phyloP scores from a whole-genome alignment of 2,329 filamentous ascomycete species.

The Magnaporthiopsis poae region DNA sequence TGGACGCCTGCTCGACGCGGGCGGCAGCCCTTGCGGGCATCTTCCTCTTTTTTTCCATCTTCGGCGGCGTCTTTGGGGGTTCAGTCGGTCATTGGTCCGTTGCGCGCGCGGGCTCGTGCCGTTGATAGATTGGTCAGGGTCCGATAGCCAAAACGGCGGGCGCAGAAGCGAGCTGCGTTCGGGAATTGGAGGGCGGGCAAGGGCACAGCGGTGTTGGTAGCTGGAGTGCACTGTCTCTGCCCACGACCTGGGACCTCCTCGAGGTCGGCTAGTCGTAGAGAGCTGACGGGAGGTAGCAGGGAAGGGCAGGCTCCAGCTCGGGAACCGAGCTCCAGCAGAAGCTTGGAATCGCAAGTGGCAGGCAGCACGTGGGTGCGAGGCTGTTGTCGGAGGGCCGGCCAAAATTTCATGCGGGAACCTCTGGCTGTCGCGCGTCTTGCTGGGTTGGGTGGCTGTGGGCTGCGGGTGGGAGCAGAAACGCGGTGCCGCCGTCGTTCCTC shows the following conservation, averaged over 20 bases:
- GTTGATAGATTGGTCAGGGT: not conserved
- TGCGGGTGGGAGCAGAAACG: not conserved
- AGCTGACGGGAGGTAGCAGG: too few species aligned
- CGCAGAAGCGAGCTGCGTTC: not conserved
- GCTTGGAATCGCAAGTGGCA: not conserved
- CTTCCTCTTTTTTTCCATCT: conserved; percentile 58
- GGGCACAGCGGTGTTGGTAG: too few species aligned
- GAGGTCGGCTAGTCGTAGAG: too few species aligned
- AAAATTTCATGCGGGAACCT: not conserved
- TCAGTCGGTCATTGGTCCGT: conserved; percentile 13
- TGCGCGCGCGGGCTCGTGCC: not conserved
- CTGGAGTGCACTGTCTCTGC: too few species aligned
- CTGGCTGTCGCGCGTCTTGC: not conserved
- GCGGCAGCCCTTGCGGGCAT: conserved; percentile 53
- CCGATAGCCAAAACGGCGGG: not conserved
- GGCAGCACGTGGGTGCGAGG: not conserved
- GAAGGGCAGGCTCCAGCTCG: too few species aligned
- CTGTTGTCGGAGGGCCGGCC: not conserved
- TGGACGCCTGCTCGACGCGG: conserved; percentile 48
- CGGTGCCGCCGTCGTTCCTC: too few species aligned
- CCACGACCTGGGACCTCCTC: too few species aligned
- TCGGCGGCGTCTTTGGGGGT: conserved; percentile 13
- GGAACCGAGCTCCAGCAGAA: not conserved
- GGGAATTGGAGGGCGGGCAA: not conserved
- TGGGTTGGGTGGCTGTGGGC: not conserved